phyloP scores from a whole-genome alignment of 352 stramenopile species.

The Phytophthora melonis region DNA sequence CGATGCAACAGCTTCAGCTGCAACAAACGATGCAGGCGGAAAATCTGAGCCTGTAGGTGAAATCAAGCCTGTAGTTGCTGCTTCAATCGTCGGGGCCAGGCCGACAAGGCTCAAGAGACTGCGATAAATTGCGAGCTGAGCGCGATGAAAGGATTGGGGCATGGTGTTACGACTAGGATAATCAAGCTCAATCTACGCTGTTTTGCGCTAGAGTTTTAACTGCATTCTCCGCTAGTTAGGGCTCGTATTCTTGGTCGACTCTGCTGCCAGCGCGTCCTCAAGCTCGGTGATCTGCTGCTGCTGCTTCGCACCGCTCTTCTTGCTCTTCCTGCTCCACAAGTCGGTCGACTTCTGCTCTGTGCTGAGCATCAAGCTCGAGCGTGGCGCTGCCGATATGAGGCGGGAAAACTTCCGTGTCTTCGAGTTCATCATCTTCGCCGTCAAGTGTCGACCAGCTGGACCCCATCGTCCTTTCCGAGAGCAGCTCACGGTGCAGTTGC shows the following conservation, averaged over 20 bases:
- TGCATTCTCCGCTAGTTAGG: too few species aligned
- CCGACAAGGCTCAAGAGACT: constrained; percentile 48
- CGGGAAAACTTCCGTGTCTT: not conserved
- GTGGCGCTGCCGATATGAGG: not conserved
- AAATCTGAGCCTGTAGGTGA: constrained; percentile 11
- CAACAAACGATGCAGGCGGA: not conserved
- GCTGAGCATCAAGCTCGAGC: not conserved
- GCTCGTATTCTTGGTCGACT: too few species aligned
- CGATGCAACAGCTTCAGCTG: constrained; percentile 9
- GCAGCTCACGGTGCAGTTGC: constrained; percentile 16
- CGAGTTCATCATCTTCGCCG: not conserved
- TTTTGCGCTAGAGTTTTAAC: too few species aligned
- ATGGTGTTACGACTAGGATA: too few species aligned
- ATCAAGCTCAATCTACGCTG: too few species aligned
- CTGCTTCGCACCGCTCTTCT: too few species aligned
- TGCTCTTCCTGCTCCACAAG: not conserved
- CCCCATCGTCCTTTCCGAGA: constrained; percentile 8
- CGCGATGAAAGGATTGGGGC: not conserved
- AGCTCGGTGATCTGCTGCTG: too few species aligned
- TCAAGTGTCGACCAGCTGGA: constrained; percentile 5
- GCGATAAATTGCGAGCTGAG: constrained; percentile 19
- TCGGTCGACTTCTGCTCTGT: constrained; percentile 5
- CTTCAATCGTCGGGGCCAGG: constrained; percentile 31
- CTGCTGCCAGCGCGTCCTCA: too few species aligned
- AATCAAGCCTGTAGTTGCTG: constrained; percentile 22